Percentiles rank a stretch among this genome's conserved stretches.
Evolutionary conservation across 371 early-diverging fungal species (phyloP).

Genomic region (Mucor ambiguus): DNA sequence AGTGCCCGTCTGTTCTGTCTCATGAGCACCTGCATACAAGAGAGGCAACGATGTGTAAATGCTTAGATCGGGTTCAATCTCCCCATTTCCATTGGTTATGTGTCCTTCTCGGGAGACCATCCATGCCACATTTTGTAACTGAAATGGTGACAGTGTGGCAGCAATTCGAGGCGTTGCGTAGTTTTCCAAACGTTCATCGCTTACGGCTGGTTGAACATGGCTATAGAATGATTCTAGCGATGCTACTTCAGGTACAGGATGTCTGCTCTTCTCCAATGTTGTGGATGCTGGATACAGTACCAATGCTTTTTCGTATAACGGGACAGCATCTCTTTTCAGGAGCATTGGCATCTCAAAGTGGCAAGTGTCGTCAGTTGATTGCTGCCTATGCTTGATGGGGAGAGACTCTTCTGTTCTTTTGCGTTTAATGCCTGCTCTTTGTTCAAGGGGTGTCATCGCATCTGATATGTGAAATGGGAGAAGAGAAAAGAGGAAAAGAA

Average conservation of each 20-base stretch:
- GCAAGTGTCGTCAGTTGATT: neutral
- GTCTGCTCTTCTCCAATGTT: neutral
- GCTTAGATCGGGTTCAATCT: neutral
- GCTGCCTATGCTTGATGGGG: neutral
- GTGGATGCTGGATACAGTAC: neutral
- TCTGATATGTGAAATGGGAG: neutral
- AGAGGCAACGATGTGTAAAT: conserved; percentile 6
- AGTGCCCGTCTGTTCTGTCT: neutral
- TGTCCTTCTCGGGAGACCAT: conserved; percentile 41
- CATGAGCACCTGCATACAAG: conserved; percentile 2
- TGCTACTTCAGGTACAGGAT: neutral
- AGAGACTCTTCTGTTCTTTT: neutral
- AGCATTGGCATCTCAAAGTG: neutral
- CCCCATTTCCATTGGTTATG: neutral
- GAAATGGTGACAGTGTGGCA: conserved; percentile 36
- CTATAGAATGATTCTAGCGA: conserved; percentile 19
- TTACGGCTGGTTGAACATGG: conserved; percentile 33
- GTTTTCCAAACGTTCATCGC: neutral
- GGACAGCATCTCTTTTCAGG: neutral
- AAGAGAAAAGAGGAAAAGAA: neutral
- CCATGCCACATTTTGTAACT: conserved; percentile 44
- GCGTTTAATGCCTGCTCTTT: neutral
- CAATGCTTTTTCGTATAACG: neutral
- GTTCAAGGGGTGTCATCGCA: neutral
- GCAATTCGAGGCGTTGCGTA: conserved; percentile 18